Evolutionary conservation across 257 asterid species (phyloP).

Genomic region (Agastache rugosa): DNA sequence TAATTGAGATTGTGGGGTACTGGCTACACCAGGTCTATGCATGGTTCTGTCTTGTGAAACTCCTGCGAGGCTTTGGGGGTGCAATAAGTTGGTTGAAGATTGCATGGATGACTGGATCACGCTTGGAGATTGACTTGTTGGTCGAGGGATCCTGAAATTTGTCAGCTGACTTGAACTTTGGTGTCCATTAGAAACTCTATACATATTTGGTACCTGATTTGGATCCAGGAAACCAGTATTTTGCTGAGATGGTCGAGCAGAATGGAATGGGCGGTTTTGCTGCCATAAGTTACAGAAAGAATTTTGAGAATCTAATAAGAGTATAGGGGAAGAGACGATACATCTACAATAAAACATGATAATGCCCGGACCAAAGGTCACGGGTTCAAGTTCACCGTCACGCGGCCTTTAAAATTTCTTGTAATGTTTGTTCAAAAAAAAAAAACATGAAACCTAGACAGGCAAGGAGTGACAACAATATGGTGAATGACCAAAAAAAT

Average conservation of each 20-base stretch:
- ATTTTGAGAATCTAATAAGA: conserved; percentile 4
- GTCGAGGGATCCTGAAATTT: conserved; percentile 39
- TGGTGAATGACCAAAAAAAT: neutral
- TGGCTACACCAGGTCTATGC: conserved; percentile 32
- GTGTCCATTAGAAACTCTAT: conserved; percentile 41
- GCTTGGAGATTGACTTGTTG: conserved; percentile 46
- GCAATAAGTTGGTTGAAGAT: conserved; percentile 38
- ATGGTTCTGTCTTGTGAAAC: conserved; percentile 39
- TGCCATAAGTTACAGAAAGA: conserved; percentile 40
- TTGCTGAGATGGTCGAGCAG: conserved; percentile 46
- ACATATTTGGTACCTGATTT: conserved; percentile 45
- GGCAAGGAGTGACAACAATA: neutral
- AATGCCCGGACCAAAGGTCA: too few species aligned
- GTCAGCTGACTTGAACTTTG: conserved; percentile 39
- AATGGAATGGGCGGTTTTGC: conserved; percentile 37
- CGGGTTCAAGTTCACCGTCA: too few species aligned
- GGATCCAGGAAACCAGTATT: conserved; percentile 40
- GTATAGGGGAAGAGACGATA: neutral
- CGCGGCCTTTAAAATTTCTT: too few species aligned
- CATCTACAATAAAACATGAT: conserved; percentile 4
- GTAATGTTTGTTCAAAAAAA: too few species aligned
- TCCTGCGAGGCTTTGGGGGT: conserved; percentile 40
- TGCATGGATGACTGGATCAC: conserved; percentile 38
- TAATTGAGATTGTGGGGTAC: conserved; percentile 46
- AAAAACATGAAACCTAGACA: neutral